phyloP scores from a whole-genome alignment of 768 basidiomycete species.

The Mycena leptocephala region DNA sequence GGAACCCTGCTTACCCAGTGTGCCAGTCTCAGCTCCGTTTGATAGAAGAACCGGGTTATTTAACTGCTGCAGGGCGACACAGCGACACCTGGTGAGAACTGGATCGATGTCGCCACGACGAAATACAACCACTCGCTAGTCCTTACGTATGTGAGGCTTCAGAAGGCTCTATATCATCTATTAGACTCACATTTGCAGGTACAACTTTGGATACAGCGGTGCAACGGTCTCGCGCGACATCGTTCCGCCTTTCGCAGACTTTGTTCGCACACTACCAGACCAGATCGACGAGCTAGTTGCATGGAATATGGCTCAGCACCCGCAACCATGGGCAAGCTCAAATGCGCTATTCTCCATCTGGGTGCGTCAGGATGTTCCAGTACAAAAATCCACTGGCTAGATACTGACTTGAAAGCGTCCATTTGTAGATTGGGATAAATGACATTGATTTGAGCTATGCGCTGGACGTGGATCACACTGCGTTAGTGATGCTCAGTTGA shows the following conservation, averaged over 20 bases:
- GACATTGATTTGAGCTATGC: constrained; percentile 57
- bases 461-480: constrained; percentile 42
- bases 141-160: constrained; percentile 49
- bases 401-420: not conserved
- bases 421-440: constrained; percentile 61
- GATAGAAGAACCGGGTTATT: not conserved
- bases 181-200: constrained; percentile 3
- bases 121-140: constrained; percentile 53
- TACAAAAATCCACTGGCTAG: not conserved
- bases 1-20: constrained; percentile 54
- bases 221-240: constrained; percentile 50
- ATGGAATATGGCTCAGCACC: constrained; percentile 47
- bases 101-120: constrained; percentile 54
- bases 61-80: constrained; percentile 44
- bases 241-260: constrained; percentile 53
- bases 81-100: constrained; percentile 56
- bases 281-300: constrained; percentile 58
- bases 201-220: constrained; percentile 60
- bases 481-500: constrained; percentile 24
- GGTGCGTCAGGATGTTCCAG: constrained; percentile 12
- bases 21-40: constrained; percentile 4
- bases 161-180: constrained; percentile 8
- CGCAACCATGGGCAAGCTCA: constrained; percentile 52
- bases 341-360: constrained; percentile 62
- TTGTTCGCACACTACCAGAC: constrained; percentile 54